Base-by-base conservation (phyloP, 2,329 filamentous ascomycete genomes). In the Fusarium succisae region DNA sequence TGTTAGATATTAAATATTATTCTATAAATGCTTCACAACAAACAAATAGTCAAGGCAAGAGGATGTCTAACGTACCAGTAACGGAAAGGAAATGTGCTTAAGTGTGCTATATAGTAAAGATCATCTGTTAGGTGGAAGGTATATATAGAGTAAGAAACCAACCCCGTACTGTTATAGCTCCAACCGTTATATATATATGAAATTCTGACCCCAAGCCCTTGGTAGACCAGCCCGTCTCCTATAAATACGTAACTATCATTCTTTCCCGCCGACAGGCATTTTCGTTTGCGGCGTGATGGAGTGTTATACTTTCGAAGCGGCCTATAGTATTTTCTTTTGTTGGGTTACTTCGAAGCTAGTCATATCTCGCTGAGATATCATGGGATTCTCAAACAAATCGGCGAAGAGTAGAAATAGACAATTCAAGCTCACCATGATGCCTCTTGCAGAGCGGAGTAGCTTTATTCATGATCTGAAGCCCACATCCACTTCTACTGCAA, bases 401-500 rank as follows among this genome's bases (percentile, higher is more conserved):
- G 14, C 24, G 26, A 43, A n/a, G 37, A 15, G n/a, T 7, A 26
- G 17, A 26, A 39, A 35, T 24, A 39, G 37, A n/a, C 9, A 35
- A 17, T 7, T 43, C 35, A 38, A 41, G 28, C 26, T 41, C 13
- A 12, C 13, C 8, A 11, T 47, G 48, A 39, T 73, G 70, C 13
- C 18, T 53, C 5, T 26, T 35, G 35, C 72, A 72, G 15, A 53
- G 35, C 1, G 39, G 13, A 6, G 37, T 44, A 24, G 20, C 26
- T 4, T 22, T 5, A n/a, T 68, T 24, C 3, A 35, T 39, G 11
- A 72, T 48, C 8, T 48, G 54, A 8, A 62, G 35, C 7, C 55
- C 67, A 8, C 59, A 72, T 5, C 58, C 45, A 18, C 18, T 17
- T 26, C 24, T 43, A 2, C 11, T 5, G 24, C 70, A 77, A 15